Evolutionary conservation across 257 asterid genomes (phyloP).

Genomic region (Gentiana straminea): DNA sequence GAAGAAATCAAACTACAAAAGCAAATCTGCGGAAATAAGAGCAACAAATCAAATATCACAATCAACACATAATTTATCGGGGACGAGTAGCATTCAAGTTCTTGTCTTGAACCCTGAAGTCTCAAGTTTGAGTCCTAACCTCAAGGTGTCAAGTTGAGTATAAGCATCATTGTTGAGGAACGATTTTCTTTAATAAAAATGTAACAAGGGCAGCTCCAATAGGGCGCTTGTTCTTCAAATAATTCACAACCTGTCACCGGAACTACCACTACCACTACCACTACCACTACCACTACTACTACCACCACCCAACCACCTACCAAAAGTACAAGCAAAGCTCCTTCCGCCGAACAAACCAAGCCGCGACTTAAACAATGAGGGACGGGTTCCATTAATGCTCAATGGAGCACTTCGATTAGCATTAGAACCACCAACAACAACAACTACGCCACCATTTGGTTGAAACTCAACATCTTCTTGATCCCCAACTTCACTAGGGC

Average conservation of each 20-base stretch:
- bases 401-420: conserved; percentile 25
- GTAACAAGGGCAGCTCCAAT: conserved; percentile 12
- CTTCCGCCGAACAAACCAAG: conserved; percentile 44
- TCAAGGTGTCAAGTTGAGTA: background rate
- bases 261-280: conserved; percentile 31
- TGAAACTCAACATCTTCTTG: conserved; percentile 44
- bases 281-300: conserved; percentile 23
- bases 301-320: conserved; percentile 44
- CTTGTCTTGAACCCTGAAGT: too few species aligned
- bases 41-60: too few species aligned
- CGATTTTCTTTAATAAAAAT: conserved; percentile 5
- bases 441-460: conserved; percentile 12
- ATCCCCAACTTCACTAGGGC: conserved; percentile 44
- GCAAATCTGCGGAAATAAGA: too few species aligned
- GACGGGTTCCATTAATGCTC: conserved; percentile 28
- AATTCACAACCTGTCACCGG: conserved; percentile 23
- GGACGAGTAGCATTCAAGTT: too few species aligned
- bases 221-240: conserved; percentile 12
- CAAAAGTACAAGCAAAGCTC: conserved; percentile 44
- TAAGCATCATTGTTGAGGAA: conserved; percentile 8
- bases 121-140: background rate
- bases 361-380: conserved; percentile 30
- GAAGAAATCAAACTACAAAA: background rate
- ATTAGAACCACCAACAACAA: conserved; percentile 3
- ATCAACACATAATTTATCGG: too few species aligned